Evolutionary conservation across 495 filamentous ascomycete species (phyloP).

Genomic region (Astrothelium subdiscretum): DNA sequence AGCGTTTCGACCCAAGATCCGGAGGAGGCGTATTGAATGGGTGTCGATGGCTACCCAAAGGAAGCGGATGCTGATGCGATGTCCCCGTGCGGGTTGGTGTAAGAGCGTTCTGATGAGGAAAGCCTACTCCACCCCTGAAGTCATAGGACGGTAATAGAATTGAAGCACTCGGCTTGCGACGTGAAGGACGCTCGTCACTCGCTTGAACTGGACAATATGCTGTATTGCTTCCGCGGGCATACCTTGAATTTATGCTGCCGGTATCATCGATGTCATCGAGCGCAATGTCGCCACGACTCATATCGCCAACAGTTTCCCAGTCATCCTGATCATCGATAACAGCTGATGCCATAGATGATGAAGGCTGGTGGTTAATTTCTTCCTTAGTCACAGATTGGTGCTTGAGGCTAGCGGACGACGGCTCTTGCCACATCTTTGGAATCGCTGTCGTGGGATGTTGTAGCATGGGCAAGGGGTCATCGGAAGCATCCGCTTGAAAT

Average conservation of each 20-base stretch:
- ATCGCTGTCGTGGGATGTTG: not conserved
- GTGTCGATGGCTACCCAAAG: constrained; percentile 19
- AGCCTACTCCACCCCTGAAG: constrained; percentile 4
- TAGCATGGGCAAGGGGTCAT: not conserved
- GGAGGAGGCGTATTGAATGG: constrained; percentile 21
- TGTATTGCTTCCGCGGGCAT: not conserved
- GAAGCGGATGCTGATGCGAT: constrained; percentile 22
- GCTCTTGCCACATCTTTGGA: constrained; percentile 4
- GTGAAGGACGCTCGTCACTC: not conserved
- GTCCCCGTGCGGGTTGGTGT: not conserved
- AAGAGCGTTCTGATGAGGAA: constrained; percentile 15
- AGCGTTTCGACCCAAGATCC: not conserved
- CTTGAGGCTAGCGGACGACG: not conserved
- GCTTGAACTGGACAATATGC: not conserved
- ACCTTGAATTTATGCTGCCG: constrained; percentile 13
- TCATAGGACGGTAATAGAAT: constrained; percentile 15
- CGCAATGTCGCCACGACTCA: constrained; percentile 1
- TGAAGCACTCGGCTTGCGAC: not conserved
- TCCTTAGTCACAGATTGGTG: not conserved
- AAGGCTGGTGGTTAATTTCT: constrained; percentile 8
- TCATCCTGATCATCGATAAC: constrained; percentile 11
- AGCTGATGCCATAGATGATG: constrained; percentile 1
- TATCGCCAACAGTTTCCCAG: constrained; percentile 24
- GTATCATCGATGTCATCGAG: constrained; percentile 6
- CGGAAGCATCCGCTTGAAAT: not conserved